phyloP scores from a whole-genome alignment of 345 rosid species.

The Lagerstroemia speciosa region DNA sequence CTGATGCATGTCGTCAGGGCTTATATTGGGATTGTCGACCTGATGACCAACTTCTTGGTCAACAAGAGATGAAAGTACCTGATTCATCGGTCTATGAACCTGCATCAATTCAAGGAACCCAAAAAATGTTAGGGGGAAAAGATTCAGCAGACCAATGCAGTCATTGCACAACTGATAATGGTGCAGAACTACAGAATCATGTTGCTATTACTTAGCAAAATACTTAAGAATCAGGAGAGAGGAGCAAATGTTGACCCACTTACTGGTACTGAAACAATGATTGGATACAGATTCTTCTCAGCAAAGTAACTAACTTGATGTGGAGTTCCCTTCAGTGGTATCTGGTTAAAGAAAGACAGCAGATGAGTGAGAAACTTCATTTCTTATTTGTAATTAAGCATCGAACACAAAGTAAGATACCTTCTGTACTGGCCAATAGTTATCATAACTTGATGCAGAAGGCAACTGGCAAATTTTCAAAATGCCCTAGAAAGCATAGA shows the following conservation, averaged over 20 bases:
- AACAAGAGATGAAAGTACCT: slow-evolving; percentile 81
- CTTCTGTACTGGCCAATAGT: slow-evolving; percentile 96
- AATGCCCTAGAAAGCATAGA: slow-evolving; percentile 49
- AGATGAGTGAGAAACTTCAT: slow-evolving; percentile 2
- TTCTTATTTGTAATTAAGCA: not conserved
- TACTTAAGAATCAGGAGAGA: not conserved
- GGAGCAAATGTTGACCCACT: slow-evolving; percentile 21
- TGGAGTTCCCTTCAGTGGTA: slow-evolving; percentile 90
- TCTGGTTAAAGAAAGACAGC: slow-evolving; percentile 33
- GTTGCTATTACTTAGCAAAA: not conserved
- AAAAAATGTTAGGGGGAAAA: not conserved
- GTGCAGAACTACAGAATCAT: not conserved
- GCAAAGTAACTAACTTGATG: slow-evolving; percentile 95
- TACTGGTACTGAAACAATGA: slow-evolving; percentile 87
- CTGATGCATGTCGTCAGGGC: slow-evolving; percentile 64
- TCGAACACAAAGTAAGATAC: slow-evolving; percentile 21
- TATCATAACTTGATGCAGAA: slow-evolving; percentile 72
- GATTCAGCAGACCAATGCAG: not conserved
- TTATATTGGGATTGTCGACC: slow-evolving; percentile 67
- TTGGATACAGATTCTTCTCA: slow-evolving; percentile 76
- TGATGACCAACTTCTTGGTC: slow-evolving; percentile 95
- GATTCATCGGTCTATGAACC: slow-evolving; percentile 85
- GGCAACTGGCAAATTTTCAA: slow-evolving; percentile 94
- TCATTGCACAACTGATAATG: not conserved
- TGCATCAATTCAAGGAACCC: slow-evolving; percentile 19